phyloP scores from a whole-genome alignment of 2,329 filamentous ascomycete species.

The Volutella citrinella region DNA sequence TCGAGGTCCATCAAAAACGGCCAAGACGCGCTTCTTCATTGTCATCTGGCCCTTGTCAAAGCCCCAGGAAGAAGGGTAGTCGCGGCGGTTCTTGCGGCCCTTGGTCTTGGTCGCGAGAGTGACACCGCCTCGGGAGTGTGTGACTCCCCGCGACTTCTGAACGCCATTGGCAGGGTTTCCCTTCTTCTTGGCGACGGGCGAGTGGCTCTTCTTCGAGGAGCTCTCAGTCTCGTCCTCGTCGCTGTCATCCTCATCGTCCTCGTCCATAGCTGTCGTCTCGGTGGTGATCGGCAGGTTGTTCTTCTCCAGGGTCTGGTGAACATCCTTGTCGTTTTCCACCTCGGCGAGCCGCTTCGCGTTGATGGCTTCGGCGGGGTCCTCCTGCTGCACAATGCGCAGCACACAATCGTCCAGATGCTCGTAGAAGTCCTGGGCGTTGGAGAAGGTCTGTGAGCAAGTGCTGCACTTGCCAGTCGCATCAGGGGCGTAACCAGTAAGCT shows the following conservation, averaged over 20 bases:
- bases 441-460: slow-evolving; percentile 87
- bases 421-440: slow-evolving; percentile 95
- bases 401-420: slow-evolving; percentile 87
- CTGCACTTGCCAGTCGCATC: slow-evolving; percentile 93
- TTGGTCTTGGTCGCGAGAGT: slow-evolving; percentile 54
- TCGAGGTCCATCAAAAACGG: slow-evolving; percentile 84
- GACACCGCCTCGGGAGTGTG: slow-evolving; percentile 73
- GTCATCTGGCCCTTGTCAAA: slow-evolving; percentile 92
- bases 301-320: slow-evolving; percentile 61
- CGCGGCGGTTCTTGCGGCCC: slow-evolving; percentile 85
- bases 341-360: slow-evolving; percentile 65
- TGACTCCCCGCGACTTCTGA: slow-evolving; percentile 70
- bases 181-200: slow-evolving; percentile 51
- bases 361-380: slow-evolving; percentile 66
- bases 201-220: slow-evolving; percentile 43
- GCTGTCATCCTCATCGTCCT: slow-evolving; percentile 54
- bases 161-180: slow-evolving; percentile 54
- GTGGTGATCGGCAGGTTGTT: slow-evolving; percentile 54
- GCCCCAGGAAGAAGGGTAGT: slow-evolving; percentile 93
- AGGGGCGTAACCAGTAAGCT: slow-evolving; percentile 66
- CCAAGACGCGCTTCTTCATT: slow-evolving; percentile 95
- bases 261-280: slow-evolving; percentile 33
- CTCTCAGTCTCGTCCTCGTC: slow-evolving; percentile 52
- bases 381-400: slow-evolving; percentile 67
- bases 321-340: slow-evolving; percentile 61